Evolutionary conservation across 257 asterid species (phyloP), one percentile per base, ranked within the genome.

Genomic region (Catharanthus roseus): DNA sequence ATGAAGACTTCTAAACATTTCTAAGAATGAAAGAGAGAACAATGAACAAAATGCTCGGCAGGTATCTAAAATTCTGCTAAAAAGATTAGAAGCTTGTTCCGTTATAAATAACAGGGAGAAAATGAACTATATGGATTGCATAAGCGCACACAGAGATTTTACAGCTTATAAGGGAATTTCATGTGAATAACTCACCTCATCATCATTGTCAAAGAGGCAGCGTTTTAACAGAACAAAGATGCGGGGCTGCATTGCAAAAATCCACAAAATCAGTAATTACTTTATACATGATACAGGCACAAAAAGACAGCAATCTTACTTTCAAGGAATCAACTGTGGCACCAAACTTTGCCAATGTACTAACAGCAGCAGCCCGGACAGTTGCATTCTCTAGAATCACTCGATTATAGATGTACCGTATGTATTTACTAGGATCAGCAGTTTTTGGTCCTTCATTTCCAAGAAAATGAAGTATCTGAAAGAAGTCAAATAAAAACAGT

Each of bases 381-480:
- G 98, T 92, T 81, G 98, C 95, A 79, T 92, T 92, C 77, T 92
- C 98, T 69, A 92, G 89, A 67, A 92, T 90, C 77, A 92, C 91
- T 45, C 98, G 83, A 64, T 92, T 92, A 84, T 92, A 92, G 31
- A 92, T 92, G 80, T 92, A 90, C 41, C 97, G 86, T 42, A 92
- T 90, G 78, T 90, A 92, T 78, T 92, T 92, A 83, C 96, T 88
- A 1, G 98, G 98, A 73, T 92, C 98, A 24, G 95, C 76, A 50
- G 98, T 92, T 86, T 92, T 90, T 58, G 98, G 98, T 60, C 98
- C 98, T 83, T 92, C 96, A 79, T 86, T 90, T 75, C 97, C 98
- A 83, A 92, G 96, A 83, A 92, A 92, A 83, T 92, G 95, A 64
- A 92, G 92, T 73, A 92, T 90, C 98, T 92, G 71, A 69, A 67